Evolutionary conservation across 768 basidiomycete species (phyloP), one percentile per base, ranked within the genome.

Genomic region (Rhodotorula kratochvilovae): DNA sequence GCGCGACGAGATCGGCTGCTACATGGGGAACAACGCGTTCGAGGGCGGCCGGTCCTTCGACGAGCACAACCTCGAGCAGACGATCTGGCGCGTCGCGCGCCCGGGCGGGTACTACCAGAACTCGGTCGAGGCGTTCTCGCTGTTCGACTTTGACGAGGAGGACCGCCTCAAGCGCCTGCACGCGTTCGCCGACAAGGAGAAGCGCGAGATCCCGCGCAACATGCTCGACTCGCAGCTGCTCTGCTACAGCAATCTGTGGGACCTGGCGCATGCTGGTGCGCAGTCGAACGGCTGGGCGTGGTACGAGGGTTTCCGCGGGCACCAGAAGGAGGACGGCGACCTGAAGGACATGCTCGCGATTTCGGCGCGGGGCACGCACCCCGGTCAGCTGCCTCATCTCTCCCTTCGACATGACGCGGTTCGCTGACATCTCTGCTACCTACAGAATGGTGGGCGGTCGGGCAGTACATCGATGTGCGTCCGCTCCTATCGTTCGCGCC

Each of bases 401-500:
- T 39, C 39, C 39, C 8, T 13, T 13, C 13, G 39, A 13, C 39
- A 7, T 13, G 39, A 39, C 39, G 39, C 8, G 13, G 21, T 50
- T 68, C 10, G 17, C 35, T 46, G 25, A 29, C 45, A 5, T 10
- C 0, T 8, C 15, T 27, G 4, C n/a, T n/a, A 16, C 6, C 16
- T 31, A 10, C 57, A 64, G 70, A 71, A 23, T 71, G 70, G 70
- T 71, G 65, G 61, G 50, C 70, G 3, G 51, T 71, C 39, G 70
- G 70, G n/a, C 66, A 71, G 63, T 71, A 71, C 51, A 53, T 71
- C 56, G 70, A 71, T 45, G 70, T 71, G 61, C 48, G 70, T 48
- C 15, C n/a, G 36, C 21, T 11, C 12, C 19, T 15, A 25, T 21
- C 50, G 5, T 21, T 23, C n/a, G 3, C 31, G 45, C 35, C 10